A percentile compares a stretch with the other conserved stretches of the same genome.
Evolutionary conservation across 2,329 filamentous ascomycete genomes (phyloP).

Genomic region (Emmonsia crescens): DNA sequence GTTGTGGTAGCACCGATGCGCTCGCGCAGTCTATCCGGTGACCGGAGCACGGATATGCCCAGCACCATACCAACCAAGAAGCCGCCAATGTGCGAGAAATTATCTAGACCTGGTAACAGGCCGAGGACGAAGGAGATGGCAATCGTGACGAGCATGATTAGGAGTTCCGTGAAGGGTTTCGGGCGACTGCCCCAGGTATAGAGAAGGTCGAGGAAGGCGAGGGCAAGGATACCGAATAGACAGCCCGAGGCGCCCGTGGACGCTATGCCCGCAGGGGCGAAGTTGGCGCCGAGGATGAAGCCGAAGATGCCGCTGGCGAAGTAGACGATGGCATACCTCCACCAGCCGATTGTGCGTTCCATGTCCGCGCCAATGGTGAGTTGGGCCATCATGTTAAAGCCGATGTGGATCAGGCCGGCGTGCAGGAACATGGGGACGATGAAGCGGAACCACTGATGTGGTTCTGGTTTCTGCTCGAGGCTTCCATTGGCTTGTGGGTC

Average conservation of each 20-base stretch:
- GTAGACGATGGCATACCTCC: slow-evolving; percentile 85
- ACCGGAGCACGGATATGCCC: slow-evolving; percentile 78
- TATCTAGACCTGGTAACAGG: slow-evolving; percentile 83
- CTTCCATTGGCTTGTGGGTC: slow-evolving; percentile 46
- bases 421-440: slow-evolving; percentile 94
- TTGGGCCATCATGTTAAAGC: slow-evolving; percentile 88
- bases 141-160: slow-evolving; percentile 77
- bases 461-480: slow-evolving; percentile 50
- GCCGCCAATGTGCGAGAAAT: slow-evolving; percentile 94
- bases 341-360: slow-evolving; percentile 76
- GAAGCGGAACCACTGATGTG: slow-evolving; percentile 95
- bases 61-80: slow-evolving; percentile 85
- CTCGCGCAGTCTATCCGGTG: slow-evolving; percentile 66
- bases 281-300: slow-evolving; percentile 90
- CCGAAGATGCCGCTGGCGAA: slow-evolving; percentile 88
- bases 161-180: slow-evolving; percentile 69
- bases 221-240: slow-evolving; percentile 82
- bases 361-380: slow-evolving; percentile 84
- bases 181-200: slow-evolving; percentile 81
- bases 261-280: slow-evolving; percentile 66
- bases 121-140: slow-evolving; percentile 85
- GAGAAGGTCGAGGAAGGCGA: slow-evolving; percentile 77
- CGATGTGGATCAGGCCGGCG: slow-evolving; percentile 86
- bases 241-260: slow-evolving; percentile 84
- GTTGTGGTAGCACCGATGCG: slow-evolving; percentile 49